phyloP scores from a whole-genome alignment of 352 stramenopile species.

The Aphanomyces astaci region DNA sequence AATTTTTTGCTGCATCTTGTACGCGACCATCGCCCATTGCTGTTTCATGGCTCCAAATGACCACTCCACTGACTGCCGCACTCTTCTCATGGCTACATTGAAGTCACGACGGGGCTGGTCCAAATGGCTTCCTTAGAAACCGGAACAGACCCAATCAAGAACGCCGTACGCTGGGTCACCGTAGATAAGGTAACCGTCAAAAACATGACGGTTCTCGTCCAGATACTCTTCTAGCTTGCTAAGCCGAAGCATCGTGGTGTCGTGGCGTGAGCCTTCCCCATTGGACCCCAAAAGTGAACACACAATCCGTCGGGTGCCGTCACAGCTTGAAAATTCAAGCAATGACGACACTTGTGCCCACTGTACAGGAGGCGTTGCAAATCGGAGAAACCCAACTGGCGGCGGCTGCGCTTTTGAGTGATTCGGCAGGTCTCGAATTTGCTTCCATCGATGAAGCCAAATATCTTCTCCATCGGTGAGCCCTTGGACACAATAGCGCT shows the following conservation, averaged over 20 bases:
- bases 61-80: background rate
- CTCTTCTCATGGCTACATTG: background rate
- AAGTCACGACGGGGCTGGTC: background rate
- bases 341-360: background rate
- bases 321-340: background rate
- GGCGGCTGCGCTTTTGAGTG: background rate
- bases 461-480: background rate
- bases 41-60: background rate
- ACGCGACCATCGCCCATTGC: background rate
- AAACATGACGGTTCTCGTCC: background rate
- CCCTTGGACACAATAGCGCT: background rate
- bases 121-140: background rate
- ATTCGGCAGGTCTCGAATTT: conserved; percentile 2
- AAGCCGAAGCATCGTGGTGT: background rate
- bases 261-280: background rate
- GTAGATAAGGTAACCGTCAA: background rate
- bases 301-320: background rate
- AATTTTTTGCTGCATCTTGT: background rate
- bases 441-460: conserved; percentile 6
- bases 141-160: background rate
- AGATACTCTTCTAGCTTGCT: background rate
- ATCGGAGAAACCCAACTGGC: background rate
- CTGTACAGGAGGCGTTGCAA: background rate
- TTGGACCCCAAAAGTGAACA: background rate
- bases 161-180: background rate